Base-by-base conservation (phyloP, 768 basidiomycete genomes). In the Pleurotus pulmonarius region DNA sequence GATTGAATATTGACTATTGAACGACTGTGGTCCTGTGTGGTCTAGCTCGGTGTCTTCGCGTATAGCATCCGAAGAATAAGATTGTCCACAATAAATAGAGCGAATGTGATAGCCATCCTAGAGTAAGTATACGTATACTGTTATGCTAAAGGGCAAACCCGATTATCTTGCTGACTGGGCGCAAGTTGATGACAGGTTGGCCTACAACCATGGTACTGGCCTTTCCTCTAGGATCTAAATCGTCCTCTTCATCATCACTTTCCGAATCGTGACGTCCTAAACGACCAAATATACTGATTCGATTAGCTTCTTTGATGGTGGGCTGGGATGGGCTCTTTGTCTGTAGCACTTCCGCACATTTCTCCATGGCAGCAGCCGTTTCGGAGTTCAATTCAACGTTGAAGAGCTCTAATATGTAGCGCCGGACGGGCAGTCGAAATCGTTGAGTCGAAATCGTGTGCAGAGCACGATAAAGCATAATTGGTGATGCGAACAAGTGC, bases 391-490 rank as follows among this genome's bases (percentile, higher is more conserved):
- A 71, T 40, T 89, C 87, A 52, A 95, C 73, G 64, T 88, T 89
- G 77, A 99, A 99, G 5, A 98, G 77, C 58, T 99, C 96, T 58
- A 98, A 70, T 60, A 98, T 87, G 69, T 94, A 98, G 56, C 92
- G 81, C 46, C 96, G 85, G 57, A 97, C 94, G 13, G 95, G 92
- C 7, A 94, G 82, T 24, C 94, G 89, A 69, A 93, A 98, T 58
- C 91, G 87, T 58, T 92, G 90, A 1, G 87, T 88, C 2, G 92
- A 94, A 56, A 99, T 87, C 53, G 89, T 85, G 53, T 92, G 88
- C 38, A 98, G 76, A 0, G 88, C 93, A 40, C 95, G 86, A 69
- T 87, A 94, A 65, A 91, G 87, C 68, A 94, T 81, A 3, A 83
- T 73, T 0, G 90, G 80, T 0, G 94, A 94, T 4, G 80, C 73